Evolutionary conservation across 768 basidiomycete species (phyloP), one percentile per base, ranked within the genome.

Genomic region (Phylloporus sp.): DNA sequence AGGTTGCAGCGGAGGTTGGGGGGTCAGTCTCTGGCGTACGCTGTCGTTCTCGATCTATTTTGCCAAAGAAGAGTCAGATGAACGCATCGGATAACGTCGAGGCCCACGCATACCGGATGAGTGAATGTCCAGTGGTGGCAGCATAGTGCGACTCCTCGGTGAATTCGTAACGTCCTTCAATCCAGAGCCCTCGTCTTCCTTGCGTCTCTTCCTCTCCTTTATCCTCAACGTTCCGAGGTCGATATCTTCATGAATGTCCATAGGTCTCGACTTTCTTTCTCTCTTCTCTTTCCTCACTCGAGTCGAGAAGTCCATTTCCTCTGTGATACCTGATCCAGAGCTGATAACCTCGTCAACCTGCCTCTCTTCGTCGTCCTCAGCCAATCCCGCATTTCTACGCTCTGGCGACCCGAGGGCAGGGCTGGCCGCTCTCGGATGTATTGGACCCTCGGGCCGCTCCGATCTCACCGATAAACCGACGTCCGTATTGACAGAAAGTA

Each of bases 151-250:
- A 31, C 62, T 60, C 49, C 69, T 64, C 17, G 77, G 74, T 6
- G 80, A 76, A 61, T 80, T 83, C 22, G 81, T 83, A 52, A 83
- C 76, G 58, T 84, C 82, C 67, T 80, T 82, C 48, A 82, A 66
- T 52, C 68, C 61, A 48, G 62, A 52, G 29, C 63, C 57, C 24
- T 71, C 74, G 34, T 60, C 58, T 24, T 68, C 69, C 38, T 60
- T 66, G 62, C 68, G 68, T 47, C 69, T 68, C 58, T 65, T 71
- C 29, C 55, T 67, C 56, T 80, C 75, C 44, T 68, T 69, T 24
- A 63, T 45, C 44, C 63, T 66, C 38, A 57, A 28, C 23, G 52
- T 38, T 32, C 61, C 55, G 31, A 52, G 56, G 39, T 59, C 60
- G 21, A 41, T 34, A 44, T 69, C 62, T 37, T 55, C 63, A 20